A percentile compares a stretch with the other conserved stretches of the same genome.
Conservation (phyloP, 805 yeast species). For the Pichia thaimueangensis region DNA sequence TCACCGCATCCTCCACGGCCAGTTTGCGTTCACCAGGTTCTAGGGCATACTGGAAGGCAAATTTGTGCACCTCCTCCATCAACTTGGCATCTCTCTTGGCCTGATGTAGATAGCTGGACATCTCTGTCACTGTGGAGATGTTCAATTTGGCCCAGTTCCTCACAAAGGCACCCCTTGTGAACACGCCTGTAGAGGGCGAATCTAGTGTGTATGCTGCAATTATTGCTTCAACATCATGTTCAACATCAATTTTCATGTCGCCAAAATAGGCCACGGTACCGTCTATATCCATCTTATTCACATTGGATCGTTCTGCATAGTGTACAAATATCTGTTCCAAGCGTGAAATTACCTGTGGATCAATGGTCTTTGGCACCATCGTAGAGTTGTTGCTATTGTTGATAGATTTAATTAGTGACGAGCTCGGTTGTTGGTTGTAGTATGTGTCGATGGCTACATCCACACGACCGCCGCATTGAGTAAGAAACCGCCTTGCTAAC, state of each 20-base stretch:
- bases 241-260: conserved; percentile 67
- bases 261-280: conserved; percentile 67
- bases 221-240: conserved; percentile 57
- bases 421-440: neutral
- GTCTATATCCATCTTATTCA: conserved; percentile 56
- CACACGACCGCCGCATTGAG: conserved; percentile 13
- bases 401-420: neutral
- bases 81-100: conserved; percentile 34
- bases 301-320: conserved; percentile 5
- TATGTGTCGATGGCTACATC: conserved; percentile 13
- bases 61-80: conserved; percentile 58
- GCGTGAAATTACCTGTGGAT: neutral
- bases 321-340: conserved; percentile 23
- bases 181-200: conserved; percentile 61
- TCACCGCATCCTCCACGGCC: conserved; percentile 54
- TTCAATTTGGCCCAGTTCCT: conserved; percentile 45
- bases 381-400: neutral
- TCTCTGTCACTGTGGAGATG: conserved; percentile 6
- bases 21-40: conserved; percentile 56
- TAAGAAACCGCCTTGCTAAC: conserved; percentile 34
- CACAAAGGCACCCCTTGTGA: conserved; percentile 44
- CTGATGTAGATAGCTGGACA: conserved; percentile 21
- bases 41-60: conserved; percentile 59
- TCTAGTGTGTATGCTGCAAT: conserved; percentile 64
- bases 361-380: neutral